Percentiles rank a stretch among this genome's conserved stretches.
Conservation (phyloP, 2,329 filamentous ascomycete genomes). For the Phaeomoniella chlamydospora region DNA sequence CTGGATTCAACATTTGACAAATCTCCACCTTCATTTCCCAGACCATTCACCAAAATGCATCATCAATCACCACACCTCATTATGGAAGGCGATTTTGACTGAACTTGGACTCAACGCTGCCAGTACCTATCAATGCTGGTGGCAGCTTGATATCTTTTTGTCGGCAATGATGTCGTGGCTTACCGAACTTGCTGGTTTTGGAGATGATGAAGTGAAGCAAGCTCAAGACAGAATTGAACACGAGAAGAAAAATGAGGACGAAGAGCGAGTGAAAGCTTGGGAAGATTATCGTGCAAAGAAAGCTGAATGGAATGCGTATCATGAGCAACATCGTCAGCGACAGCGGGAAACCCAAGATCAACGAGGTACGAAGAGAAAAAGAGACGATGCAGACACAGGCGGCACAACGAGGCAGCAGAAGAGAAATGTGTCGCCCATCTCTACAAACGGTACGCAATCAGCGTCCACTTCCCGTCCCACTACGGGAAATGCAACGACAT, state of each 20-base stretch:
- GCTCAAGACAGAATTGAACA: conserved; percentile 8
- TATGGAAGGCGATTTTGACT: conserved; percentile 28
- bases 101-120: conserved; percentile 28
- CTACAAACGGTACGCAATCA: conserved; percentile 10
- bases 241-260: conserved; percentile 6
- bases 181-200: conserved; percentile 12
- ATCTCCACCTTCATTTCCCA: conserved; percentile 22
- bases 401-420: conserved; percentile 5
- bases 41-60: conserved; percentile 28
- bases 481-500: conserved; percentile 10
- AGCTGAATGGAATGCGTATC: conserved; percentile 1
- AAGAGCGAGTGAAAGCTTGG: conserved; percentile 1
- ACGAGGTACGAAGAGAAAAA: conserved; percentile 6
- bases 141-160: conserved; percentile 15
- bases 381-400: conserved; percentile 5
- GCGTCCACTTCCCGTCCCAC: conserved; percentile 11
- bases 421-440: conserved; percentile 11
- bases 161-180: conserved; percentile 12
- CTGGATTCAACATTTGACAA: conserved; percentile 29
- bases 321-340: conserved; percentile 1
- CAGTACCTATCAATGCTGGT: conserved; percentile 32
- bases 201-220: conserved; percentile 7
- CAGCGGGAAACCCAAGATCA: no score
- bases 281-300: conserved; percentile 3
- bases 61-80: conserved; percentile 25